phyloP scores from a whole-genome alignment of 108 stramenopile species.

The Fragilariopsis cylindrus region DNA sequence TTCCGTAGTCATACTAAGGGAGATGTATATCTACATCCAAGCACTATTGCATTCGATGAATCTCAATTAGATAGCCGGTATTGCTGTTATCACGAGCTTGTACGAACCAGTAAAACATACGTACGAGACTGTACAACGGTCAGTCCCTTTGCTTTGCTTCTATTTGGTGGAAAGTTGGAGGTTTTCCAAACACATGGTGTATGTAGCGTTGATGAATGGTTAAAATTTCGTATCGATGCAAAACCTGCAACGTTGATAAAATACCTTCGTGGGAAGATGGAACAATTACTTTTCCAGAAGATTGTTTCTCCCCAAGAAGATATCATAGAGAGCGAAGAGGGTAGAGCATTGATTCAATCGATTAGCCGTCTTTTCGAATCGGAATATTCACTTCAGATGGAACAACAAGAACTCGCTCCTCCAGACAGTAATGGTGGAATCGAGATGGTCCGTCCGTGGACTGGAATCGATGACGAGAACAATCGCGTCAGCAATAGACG shows the following conservation, averaged over 20 bases:
- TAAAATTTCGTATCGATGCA: constrained; percentile 58
- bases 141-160: constrained; percentile 56
- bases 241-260: constrained; percentile 76
- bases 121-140: constrained; percentile 67
- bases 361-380: constrained; percentile 47
- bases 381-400: not conserved
- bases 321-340: constrained; percentile 43
- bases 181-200: constrained; percentile 62
- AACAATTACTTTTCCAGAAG: constrained; percentile 57
- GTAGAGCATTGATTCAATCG: constrained; percentile 54
- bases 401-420: not conserved
- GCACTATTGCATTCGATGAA: constrained; percentile 62
- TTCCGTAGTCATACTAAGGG: constrained; percentile 60
- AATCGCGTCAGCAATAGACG: not conserved
- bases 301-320: constrained; percentile 68
- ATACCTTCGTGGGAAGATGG: constrained; percentile 61
- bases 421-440: constrained; percentile 33
- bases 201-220: constrained; percentile 67
- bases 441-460: constrained; percentile 47
- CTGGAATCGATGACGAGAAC: constrained; percentile 28
- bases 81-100: constrained; percentile 76
- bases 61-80: constrained; percentile 60
- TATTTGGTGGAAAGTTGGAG: constrained; percentile 72
- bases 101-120: constrained; percentile 76
- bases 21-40: constrained; percentile 68